Evolutionary conservation across 2,329 filamentous ascomycete genomes (phyloP), one percentile per base, ranked within the genome.

Genomic region (Aspergillus fijiensis): DNA sequence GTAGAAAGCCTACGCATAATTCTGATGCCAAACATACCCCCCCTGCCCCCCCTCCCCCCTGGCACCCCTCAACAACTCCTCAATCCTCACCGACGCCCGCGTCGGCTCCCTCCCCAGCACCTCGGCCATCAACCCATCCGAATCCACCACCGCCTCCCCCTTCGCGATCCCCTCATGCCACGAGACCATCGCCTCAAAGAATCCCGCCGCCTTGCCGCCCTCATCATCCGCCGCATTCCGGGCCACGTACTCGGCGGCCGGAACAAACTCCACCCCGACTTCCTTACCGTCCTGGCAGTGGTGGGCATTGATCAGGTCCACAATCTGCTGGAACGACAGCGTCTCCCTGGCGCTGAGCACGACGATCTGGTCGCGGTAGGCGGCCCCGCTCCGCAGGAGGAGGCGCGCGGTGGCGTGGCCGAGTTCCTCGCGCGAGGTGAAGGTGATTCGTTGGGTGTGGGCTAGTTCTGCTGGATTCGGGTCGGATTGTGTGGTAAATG

Each of bases 381-480:
- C 5, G 0, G 5, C 16, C 5, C 39, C 39, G 39, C 39, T n/a
- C 14, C 39, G 39, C 39, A 45, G 39, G 14, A 45, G 39, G 39
- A 45, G 39, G 14, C 39, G 39, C 39, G 39, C 39, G 12, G 39
- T 45, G 4, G 39, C 39, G 14, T 45, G 14, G 16, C 39, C 39
- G 2, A 45, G 39, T 10, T 45, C 39, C 6, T 45, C 1, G 5
- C 39, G 73, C 48, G 86, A 84, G 9, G 81, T 84, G 0, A 86
- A 75, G 63, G 86, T 84, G 14, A 79, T 77, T 33, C 82, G 77
- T 55, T 79, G 79, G 3, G 81, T 82, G 70, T 12, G 9, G 11
- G 10, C 33, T 1, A 35, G 33, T 3, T 5, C 2, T 5, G 10
- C 12, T 27, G 33, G 33, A 19, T 19, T 19, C 19, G 19, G 19